Conservation (phyloP, 768 basidiomycete genomes). For the Sistotremastrum niveocremeum region DNA sequence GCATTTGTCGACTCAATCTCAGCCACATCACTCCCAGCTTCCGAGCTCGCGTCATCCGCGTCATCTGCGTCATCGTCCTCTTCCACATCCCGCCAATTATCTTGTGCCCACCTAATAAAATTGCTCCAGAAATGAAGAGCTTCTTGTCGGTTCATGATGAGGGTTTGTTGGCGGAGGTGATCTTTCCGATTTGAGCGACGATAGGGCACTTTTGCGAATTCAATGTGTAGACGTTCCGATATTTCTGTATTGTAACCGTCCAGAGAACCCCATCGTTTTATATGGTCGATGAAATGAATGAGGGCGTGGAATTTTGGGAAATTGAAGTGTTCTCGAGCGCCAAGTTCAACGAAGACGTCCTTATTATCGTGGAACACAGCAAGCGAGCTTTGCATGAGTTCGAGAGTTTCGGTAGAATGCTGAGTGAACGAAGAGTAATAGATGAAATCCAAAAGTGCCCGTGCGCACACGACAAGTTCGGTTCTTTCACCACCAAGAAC, state of each 20-base stretch:
- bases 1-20: no score
- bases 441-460: slow-evolving; percentile 15
- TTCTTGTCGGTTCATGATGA: slow-evolving; percentile 6
- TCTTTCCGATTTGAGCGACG: slow-evolving; percentile 16
- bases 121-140: background rate
- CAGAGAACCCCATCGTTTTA: slow-evolving; percentile 9
- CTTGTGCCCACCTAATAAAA: background rate
- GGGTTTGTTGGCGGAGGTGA: slow-evolving; percentile 12
- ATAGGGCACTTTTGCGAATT: slow-evolving; percentile 13
- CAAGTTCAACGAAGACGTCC: slow-evolving; percentile 11
- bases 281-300: slow-evolving; percentile 12
- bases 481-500: slow-evolving; percentile 7
- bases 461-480: background rate
- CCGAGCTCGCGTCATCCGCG: no score
- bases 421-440: slow-evolving; percentile 14
- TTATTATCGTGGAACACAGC: slow-evolving; percentile 15
- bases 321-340: slow-evolving; percentile 15
- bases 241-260: slow-evolving; percentile 23
- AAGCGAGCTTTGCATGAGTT: slow-evolving; percentile 7
- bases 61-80: no score
- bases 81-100: no score
- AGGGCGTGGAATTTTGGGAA: slow-evolving; percentile 18
- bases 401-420: slow-evolving; percentile 11
- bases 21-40: no score
- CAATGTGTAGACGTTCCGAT: slow-evolving; percentile 24